Evolutionary conservation across 805 yeast genomes (phyloP).

Genomic region (Candida sanyiensis): DNA sequence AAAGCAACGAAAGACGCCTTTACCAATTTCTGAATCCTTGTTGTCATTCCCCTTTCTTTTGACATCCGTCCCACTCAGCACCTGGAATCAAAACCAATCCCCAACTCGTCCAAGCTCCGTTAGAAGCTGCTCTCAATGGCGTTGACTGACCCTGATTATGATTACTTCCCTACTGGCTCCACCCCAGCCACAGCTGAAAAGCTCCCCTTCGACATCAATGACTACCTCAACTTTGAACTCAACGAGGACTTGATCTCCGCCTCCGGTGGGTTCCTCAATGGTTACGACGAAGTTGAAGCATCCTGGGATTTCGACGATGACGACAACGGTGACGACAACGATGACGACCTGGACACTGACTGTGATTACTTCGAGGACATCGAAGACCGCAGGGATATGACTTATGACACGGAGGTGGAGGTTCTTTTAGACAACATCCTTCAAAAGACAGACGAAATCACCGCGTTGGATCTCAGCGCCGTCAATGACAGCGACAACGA

Average conservation of each 20-base stretch:
- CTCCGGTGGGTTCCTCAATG: conserved; percentile 19
- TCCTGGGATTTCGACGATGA: background rate
- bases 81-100: no score
- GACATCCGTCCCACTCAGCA: background rate
- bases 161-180: background rate
- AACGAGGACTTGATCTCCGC: conserved; percentile 20
- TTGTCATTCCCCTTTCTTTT: background rate
- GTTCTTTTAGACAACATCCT: no score
- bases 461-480: background rate
- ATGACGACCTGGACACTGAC: conserved; percentile 3
- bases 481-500: background rate
- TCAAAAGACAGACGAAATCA: no score
- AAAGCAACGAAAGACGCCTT: no score
- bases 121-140: no score
- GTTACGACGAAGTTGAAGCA: conserved; percentile 11
- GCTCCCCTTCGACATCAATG: conserved; percentile 23
- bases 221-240: conserved; percentile 22
- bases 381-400: background rate
- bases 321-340: conserved; percentile 3
- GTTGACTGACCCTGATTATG: background rate
- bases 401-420: background rate
- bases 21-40: no score
- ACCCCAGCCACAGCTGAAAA: conserved; percentile 6
- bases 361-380: no score
- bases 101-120: no score